Percentiles rank a stretch among this genome's conserved stretches.
Conservation (phyloP, 1,284 basidiomycete genomes). For the Cryptococcus depauperatus region DNA sequence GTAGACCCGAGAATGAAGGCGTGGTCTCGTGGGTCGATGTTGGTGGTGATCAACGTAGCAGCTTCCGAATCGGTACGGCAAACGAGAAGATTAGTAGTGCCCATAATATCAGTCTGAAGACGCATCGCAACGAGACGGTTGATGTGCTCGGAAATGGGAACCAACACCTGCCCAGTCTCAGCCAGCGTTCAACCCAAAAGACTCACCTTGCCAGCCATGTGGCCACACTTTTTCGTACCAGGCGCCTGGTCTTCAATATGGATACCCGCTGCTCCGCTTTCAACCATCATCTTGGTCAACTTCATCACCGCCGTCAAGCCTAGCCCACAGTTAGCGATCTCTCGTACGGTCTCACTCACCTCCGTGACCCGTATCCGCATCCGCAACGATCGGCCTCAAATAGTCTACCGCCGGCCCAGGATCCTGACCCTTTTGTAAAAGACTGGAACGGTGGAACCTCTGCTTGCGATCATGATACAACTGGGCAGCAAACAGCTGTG, state of each 20-base stretch:
- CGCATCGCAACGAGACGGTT: constrained; percentile 69
- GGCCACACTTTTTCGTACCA: constrained; percentile 51
- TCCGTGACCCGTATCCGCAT: constrained; percentile 69
- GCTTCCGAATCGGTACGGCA: constrained; percentile 77
- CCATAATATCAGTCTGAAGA: constrained; percentile 72
- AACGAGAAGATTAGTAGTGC: constrained; percentile 65
- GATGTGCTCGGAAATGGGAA: constrained; percentile 66
- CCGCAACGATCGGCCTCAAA: constrained; percentile 84
- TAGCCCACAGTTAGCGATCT: not conserved
- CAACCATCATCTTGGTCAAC: constrained; percentile 70
- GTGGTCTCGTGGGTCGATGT: constrained; percentile 95
- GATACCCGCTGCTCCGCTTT: constrained; percentile 63
- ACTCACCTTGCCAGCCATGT: constrained; percentile 66
- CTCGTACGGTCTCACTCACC: constrained; percentile 49
- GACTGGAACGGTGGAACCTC: constrained; percentile 54
- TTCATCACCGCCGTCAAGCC: constrained; percentile 96
- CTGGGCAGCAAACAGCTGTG: constrained; percentile 57
- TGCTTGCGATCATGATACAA: constrained; percentile 58
- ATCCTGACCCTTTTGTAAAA: constrained; percentile 47
- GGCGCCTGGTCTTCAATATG: constrained; percentile 72
- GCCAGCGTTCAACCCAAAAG: constrained; percentile 13
- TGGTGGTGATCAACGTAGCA: constrained; percentile 90
- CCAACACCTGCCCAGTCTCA: constrained; percentile 40
- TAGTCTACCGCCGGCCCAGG: constrained; percentile 64
- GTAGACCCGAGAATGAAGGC: constrained; percentile 90